A percentile compares a stretch with the other conserved stretches of the same genome.
These are phyloP conservation scores for Rutidosis leptorrhynchoides DNA, from an alignment of 129 eudicot genomes.

Conservation along the genomic window DNA sequence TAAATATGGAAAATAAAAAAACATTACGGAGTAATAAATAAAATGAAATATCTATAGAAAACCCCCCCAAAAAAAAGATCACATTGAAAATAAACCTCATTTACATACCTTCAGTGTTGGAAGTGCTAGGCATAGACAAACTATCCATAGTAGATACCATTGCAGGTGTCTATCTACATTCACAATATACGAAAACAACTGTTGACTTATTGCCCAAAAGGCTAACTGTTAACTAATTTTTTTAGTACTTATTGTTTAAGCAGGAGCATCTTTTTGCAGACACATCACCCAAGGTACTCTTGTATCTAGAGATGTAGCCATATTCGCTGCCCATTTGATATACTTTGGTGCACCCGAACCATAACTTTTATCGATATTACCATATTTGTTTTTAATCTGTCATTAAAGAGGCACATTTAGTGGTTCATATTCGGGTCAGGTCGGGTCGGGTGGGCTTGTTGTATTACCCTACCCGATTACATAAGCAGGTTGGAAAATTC, in stretches of 20 bases:
- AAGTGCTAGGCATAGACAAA: too few species aligned
- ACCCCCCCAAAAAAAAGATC: too few species aligned
- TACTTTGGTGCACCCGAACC: conserved; percentile 63
- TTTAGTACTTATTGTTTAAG: conserved; percentile 51
- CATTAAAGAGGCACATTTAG: conserved; percentile 4
- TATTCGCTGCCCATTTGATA: conserved; percentile 89
- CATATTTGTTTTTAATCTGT: conserved; percentile 96
- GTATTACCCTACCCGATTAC: neutral
- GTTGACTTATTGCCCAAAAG: neutral
- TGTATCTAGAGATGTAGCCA: conserved; percentile 84
- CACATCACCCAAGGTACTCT: conserved; percentile 99
- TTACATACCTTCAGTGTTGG: too few species aligned
- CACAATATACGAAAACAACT: neutral
- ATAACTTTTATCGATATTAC: conserved; percentile 57
- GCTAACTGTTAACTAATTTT: neutral
- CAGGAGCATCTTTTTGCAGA: conserved; percentile 88
- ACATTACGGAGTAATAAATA: too few species aligned
- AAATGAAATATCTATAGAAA: too few species aligned
- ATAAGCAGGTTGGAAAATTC: too few species aligned
- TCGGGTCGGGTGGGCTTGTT: too few species aligned
- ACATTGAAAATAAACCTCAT: too few species aligned
- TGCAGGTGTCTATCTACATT: conserved; percentile 85
- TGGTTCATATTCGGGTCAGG: neutral
- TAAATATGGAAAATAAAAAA: too few species aligned
- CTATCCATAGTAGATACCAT: conserved; percentile 96